Evolutionary conservation across 2,329 filamentous ascomycete species (phyloP), one percentile per base, ranked within the genome.

Genomic region (Parascedosporium putredinis): DNA sequence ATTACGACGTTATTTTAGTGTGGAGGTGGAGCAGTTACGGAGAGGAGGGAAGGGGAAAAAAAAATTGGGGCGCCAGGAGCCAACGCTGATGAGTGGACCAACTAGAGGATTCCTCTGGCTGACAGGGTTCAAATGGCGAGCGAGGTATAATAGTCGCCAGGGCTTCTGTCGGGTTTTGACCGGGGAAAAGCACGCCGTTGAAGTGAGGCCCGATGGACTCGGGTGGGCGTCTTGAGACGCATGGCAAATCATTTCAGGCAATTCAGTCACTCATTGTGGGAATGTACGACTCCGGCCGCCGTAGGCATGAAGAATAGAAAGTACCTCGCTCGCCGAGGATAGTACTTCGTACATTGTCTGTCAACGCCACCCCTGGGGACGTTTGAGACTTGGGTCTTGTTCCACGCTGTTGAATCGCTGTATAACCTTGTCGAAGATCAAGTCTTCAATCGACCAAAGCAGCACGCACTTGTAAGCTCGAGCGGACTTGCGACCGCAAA

Each of bases 21-120:
- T 40, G 36, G 36, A 40, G 36, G 36, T 40, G 36, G 36, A 40
- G 36, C 36, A n/a, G n/a, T n/a, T n/a, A n/a, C n/a, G n/a, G n/a
- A n/a, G n/a, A n/a, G n/a, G n/a, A 40, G 10, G 36, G 36, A 12
- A 40, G 36, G 22, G 36, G 36, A 40, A 18, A 40, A 18, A 40
- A 40, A 40, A 22, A 10, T 40, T 20, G 36, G 36, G 36, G 36
- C 36, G n/a, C 5, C 36, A 18, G 36, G 36, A 40, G 22, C 22
- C 12, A 18, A 20, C 36, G 22, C n/a, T n/a, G n/a, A n/a, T n/a
- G n/a, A n/a, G n/a, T n/a, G n/a, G n/a, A n/a, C n/a, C n/a, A n/a
- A n/a, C n/a, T n/a, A n/a, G n/a, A n/a, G n/a, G n/a, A n/a, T n/a
- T n/a, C n/a, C n/a, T n/a, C n/a, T n/a, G n/a, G n/a, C n/a, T n/a